These are phyloP conservation scores for Termitomyces sp. DNA, from an alignment of 768 basidiomycete species.

Conservation along the genomic window DNA sequence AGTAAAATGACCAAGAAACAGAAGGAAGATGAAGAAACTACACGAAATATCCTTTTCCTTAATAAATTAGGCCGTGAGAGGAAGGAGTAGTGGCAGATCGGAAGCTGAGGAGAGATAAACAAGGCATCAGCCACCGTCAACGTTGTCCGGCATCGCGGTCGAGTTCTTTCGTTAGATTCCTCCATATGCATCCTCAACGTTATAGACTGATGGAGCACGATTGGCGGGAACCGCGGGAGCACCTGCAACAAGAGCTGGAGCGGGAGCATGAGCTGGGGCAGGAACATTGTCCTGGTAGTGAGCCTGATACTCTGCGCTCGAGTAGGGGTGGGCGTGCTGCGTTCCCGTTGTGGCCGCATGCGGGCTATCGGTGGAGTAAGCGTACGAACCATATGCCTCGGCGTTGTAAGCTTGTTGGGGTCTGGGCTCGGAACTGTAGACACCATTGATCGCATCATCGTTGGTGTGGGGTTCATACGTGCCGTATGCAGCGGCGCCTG, in stretches of 20 bases:
- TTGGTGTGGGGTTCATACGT: slow-evolving; percentile 22
- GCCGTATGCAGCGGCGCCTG: background rate
- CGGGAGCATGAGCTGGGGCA: background rate
- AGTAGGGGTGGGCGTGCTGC: slow-evolving; percentile 20
- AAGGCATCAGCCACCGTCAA: slow-evolving; percentile 7
- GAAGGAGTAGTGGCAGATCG: background rate
- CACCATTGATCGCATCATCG: slow-evolving; percentile 28
- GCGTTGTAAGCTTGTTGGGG: slow-evolving; percentile 32
- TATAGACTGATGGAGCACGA: slow-evolving; percentile 16
- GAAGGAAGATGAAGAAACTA: background rate
- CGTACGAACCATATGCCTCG: slow-evolving; percentile 40
- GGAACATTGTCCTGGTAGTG: slow-evolving; percentile 17
- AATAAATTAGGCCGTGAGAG: slow-evolving; percentile 4
- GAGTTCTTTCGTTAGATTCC: slow-evolving; percentile 23
- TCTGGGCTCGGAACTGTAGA: slow-evolving; percentile 38
- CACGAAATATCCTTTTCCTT: background rate
- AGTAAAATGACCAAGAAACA: background rate
- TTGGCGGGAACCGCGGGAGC: slow-evolving; percentile 16
- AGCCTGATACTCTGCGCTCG: slow-evolving; percentile 16
- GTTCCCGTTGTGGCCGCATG: slow-evolving; percentile 23
- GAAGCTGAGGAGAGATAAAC: background rate
- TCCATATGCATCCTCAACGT: slow-evolving; percentile 31
- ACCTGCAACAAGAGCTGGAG: slow-evolving; percentile 18
- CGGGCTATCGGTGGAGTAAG: slow-evolving; percentile 27
- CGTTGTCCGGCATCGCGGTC: slow-evolving; percentile 1